Evolutionary conservation across 202 grass and related monocot genomes (phyloP).

Genomic region (Panicum virgatum): DNA sequence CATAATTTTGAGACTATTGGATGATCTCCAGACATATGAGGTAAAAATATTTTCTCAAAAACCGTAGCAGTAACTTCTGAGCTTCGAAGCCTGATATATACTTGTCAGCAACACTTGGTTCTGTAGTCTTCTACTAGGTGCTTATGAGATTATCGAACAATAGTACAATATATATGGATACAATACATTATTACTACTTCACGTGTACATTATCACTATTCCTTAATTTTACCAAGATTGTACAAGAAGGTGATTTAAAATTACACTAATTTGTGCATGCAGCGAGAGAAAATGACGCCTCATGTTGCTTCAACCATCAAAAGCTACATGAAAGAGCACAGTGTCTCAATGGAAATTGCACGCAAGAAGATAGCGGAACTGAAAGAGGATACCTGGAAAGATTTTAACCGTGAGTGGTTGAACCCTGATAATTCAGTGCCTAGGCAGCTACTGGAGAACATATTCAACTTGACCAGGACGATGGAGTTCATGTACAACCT

Average conservation of each 20-base stretch:
- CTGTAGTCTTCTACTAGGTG: too few relatives aligned
- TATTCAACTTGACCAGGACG: background rate
- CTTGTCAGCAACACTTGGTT: too few relatives aligned
- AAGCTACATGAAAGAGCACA: slow-evolving; percentile 13
- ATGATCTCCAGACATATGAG: slow-evolving; percentile 35
- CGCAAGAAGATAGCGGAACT: background rate
- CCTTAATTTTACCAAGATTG: background rate
- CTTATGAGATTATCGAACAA: background rate
- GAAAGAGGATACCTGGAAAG: slow-evolving; percentile 31
- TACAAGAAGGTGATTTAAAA: background rate
- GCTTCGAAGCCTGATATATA: too few relatives aligned
- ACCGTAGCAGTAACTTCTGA: too few relatives aligned
- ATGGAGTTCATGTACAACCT: background rate
- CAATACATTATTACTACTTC: background rate
- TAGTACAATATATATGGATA: too few relatives aligned
- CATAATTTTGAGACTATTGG: slow-evolving; percentile 31
- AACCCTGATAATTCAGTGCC: background rate
- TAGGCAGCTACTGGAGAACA: background rate
- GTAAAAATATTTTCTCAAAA: background rate
- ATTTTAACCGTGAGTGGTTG: slow-evolving; percentile 24
- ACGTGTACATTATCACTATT: background rate
- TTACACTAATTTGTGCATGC: background rate
- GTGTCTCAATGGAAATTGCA: background rate
- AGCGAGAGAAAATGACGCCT: background rate
- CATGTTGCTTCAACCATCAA: slow-evolving; percentile 21